phyloP scores from a whole-genome alignment of 106 monocot genomes.

The Gastrodia elata region DNA sequence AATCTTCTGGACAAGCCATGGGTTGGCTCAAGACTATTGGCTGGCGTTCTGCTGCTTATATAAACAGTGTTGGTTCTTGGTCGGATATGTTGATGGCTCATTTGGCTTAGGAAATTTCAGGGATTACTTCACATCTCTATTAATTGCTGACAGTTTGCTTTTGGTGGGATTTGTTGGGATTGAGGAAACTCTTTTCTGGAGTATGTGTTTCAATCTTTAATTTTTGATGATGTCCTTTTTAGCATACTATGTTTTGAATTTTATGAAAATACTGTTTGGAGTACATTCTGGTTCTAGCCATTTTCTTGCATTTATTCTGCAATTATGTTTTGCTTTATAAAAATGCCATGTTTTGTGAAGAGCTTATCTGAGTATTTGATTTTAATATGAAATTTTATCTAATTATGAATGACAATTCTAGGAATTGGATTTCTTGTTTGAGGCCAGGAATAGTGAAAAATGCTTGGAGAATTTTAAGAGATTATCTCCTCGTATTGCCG shows the following conservation, averaged over 20 bases:
- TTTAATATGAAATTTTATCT: background rate
- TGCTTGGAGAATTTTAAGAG: conserved; percentile 83
- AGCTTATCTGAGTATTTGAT: background rate
- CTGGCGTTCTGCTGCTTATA: too few species aligned
- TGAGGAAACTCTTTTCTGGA: too few species aligned
- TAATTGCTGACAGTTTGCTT: too few species aligned
- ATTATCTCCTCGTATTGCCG: conserved; percentile 77
- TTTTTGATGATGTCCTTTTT: background rate
- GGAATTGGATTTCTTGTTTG: conserved; percentile 90
- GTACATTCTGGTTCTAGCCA: background rate
- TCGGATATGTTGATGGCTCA: too few species aligned
- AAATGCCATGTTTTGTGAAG: background rate
- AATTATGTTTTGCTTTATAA: background rate
- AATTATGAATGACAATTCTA: conserved; percentile 21
- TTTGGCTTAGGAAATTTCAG: too few species aligned
- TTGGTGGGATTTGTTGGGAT: too few species aligned
- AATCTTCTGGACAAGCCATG: too few species aligned
- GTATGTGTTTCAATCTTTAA: too few species aligned
- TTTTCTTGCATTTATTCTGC: background rate
- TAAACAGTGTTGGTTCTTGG: too few species aligned
- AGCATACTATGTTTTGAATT: background rate
- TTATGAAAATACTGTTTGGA: background rate
- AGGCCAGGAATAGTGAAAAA: conserved; percentile 81
- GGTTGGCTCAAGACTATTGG: too few species aligned
- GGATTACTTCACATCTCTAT: too few species aligned